A percentile compares a stretch with the other conserved stretches of the same genome.
phyloP scores from a whole-genome alignment of 768 basidiomycete genomes.

The Leucosporidium scottii region DNA sequence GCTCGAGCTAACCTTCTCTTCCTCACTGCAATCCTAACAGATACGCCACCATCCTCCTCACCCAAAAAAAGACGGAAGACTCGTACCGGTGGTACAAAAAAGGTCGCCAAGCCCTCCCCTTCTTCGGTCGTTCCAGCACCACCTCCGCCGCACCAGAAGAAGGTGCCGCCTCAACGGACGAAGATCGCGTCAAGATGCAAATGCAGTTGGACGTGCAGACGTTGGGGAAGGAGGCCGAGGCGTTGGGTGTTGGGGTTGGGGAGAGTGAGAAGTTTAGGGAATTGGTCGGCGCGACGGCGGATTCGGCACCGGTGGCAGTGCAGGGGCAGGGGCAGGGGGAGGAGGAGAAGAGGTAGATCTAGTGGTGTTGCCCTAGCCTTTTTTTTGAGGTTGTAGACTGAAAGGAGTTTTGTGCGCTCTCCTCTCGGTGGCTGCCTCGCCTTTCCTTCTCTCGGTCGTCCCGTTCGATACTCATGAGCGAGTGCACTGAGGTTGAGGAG shows the following conservation, averaged over 20 bases:
- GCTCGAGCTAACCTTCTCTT: not conserved
- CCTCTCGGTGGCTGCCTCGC: no score
- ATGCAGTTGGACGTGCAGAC: slow-evolving; percentile 81
- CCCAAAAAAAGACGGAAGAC: slow-evolving; percentile 89
- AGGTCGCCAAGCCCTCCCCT: slow-evolving; percentile 61
- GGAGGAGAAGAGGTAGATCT: slow-evolving; percentile 19
- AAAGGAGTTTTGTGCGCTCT: no score
- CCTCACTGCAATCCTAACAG: slow-evolving; percentile 42
- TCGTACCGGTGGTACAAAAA: slow-evolving; percentile 71
- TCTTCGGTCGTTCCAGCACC: slow-evolving; percentile 57
- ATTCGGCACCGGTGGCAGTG: not conserved
- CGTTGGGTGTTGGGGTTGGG: slow-evolving; percentile 58
- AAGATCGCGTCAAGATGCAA: slow-evolving; percentile 73
- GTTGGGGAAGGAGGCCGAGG: slow-evolving; percentile 67
- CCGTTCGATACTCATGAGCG: no score
- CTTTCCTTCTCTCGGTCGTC: no score
- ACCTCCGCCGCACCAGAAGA: slow-evolving; percentile 51
- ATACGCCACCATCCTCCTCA: slow-evolving; percentile 69
- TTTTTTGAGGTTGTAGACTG: no score
- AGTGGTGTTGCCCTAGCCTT: no score
- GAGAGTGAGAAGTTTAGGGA: slow-evolving; percentile 39
- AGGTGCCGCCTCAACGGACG: slow-evolving; percentile 67
- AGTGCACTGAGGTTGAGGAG: no score
- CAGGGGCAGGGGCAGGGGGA: no score
- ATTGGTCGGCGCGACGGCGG: slow-evolving; percentile 38